Evolutionary conservation across 495 filamentous ascomycete species (phyloP), one percentile per base, ranked within the genome.

Genomic region (Cercophora samala): DNA sequence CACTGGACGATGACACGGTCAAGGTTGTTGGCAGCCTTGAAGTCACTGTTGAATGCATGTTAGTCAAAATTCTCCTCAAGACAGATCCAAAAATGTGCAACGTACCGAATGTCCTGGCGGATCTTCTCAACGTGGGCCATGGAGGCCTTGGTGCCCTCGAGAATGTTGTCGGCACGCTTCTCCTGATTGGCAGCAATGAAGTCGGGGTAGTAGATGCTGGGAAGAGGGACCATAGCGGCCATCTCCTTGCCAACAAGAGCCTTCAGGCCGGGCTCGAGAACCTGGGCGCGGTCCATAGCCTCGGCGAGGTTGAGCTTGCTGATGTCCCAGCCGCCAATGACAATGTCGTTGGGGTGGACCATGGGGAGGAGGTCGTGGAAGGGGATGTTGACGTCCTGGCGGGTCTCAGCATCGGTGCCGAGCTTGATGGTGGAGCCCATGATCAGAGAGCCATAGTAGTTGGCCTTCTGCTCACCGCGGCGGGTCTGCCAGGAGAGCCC

Each of bases 161-260:
- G 79, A 66, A 96, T 69, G 73, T 99, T 98, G 82, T 99, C 92
- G 66, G 96, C 95, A 75, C 95, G 92, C 72, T 93, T 93, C 78
- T 93, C 94, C 84, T 99, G 95, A 83, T 99, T 99, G 79, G 95
- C 90, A 67, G 95, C 95, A 75, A 99, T 99, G 84, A 98, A 99
- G 79, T 99, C 95, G 4, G 95, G 95, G 76, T 99, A 99, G 87
- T 98, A 99, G 81, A 97, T 91, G 80, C 89, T 93, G 26, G 93
- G 94, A 70, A 98, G 86, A 18, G 95, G 95, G 73, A 89, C 89
- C 89, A 98, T 90, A 69, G 82, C 81, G 68, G 87, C 83, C 94
- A 98, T 93, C 81, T 97, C 90, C 85, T 97, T 95, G 80, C 89
- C 88, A 70, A 99, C 91, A 68, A 89, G 85, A 64, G 81, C 78